Evolutionary conservation across 441 rosid species (phyloP), one percentile per base, ranked within the genome.

Genomic region (Pelargonium fulgidum): DNA sequence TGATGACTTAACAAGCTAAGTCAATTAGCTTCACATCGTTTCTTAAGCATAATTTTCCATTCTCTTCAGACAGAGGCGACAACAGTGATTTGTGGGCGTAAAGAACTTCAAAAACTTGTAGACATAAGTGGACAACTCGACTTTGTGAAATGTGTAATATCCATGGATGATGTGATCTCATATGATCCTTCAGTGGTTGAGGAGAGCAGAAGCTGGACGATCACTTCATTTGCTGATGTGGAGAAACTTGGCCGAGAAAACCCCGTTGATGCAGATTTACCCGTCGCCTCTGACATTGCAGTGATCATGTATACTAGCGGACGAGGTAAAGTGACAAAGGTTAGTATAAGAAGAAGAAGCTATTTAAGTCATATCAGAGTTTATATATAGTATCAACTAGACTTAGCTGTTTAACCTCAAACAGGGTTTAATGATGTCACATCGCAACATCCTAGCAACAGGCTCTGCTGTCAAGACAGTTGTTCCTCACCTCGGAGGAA

Each of bases 341-440:
- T 92, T 70, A 71, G 69, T 41, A 41, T 83, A 77, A 78, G 65
- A 36, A 36, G 14, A 19, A 54, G 58, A 12, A 64, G 56, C 48
- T 64, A 7, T 50, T 54, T 47, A 20, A 66, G 36, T 61, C 33
- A 48, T 65, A 70, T 33, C 26, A 33, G 39, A 50, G 69, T 67
- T 68, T 20, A 47, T 74, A 33, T 54, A 24, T 12, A 69, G 29
- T 68, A 24, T 59, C 56, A 17, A 67, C 26, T 64, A 50, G 44
- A 16, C 56, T 76, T 19, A n/a, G 29, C 47, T 26, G 0, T 62
- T 72, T 14, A 33, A 67, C 77, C 70, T 79, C 73, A 59, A 79
- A 14, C 82, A 95, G 98, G 99, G 99, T 74, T 98, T 95, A 42
- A 92, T 92, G 96, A 95, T 95, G 98, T 89, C 99, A 47, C 99